Base-by-base conservation (phyloP, 371 early-diverging fungal genomes). In the Amoeboaphelidium occidentale region DNA sequence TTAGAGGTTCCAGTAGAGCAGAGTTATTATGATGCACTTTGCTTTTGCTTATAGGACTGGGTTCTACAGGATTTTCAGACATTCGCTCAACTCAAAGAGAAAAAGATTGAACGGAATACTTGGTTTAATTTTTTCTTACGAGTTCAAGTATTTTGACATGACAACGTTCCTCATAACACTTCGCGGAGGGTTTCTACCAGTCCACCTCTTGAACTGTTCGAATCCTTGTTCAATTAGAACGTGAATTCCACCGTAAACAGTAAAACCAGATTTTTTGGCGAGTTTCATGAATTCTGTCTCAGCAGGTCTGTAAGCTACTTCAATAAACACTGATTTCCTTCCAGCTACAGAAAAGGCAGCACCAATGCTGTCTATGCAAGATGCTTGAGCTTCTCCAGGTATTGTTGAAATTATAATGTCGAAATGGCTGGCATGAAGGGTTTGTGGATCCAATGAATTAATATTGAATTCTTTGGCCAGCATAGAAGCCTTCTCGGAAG, bases 231-330 rank as follows among this genome's bases (percentile, higher is more conserved):
- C 82, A 48, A 88, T 69, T 55, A 94, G 63, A 0, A 94, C 75
- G 49, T 84, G 76, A 42, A 88, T 69, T 21, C 94, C 94, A 58
- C 78, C 78, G 1, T 84, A 76, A 17, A 69, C 67, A 20, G 57
- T 65, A 85, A 86, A 90, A 2, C 72, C 67, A 48, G 68, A 59
- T 21, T 63, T 58, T 27, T 62, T 60, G 3, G 45, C 50, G 48
- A 26, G 32, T 53, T 70, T 62, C 24, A 85, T 57, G 24, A 83
- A 56, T 39, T 74, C 73, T 1, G 92, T 91, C 41, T 78, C 66
- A 20, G 79, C 68, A 25, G 91, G 90, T 48, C 81, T 76, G 62
- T 91, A 91, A 20, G 91, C 89, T 83, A 93, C 74, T 52, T 93
- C 91, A 43, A 89, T 73, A 2, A 83, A 75, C 21, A 87, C 76